These are phyloP conservation scores for Coprinopsis marcescibilis DNA, from an alignment of 768 basidiomycete genomes.

Conservation along the genomic window DNA sequence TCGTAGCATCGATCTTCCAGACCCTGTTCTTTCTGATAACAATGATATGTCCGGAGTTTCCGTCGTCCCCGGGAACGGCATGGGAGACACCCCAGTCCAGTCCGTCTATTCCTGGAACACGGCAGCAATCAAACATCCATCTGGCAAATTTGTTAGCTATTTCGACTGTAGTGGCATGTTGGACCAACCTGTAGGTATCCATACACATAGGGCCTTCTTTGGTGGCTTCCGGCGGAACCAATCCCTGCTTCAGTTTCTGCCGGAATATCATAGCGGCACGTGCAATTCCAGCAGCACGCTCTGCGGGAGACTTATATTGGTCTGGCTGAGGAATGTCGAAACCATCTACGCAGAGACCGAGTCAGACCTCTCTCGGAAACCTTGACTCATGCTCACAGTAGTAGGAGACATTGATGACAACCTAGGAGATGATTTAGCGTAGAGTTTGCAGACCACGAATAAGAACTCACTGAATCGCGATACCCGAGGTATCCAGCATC, in stretches of 20 bases:
- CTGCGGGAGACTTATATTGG: slow-evolving; percentile 52
- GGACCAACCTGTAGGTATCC: slow-evolving; percentile 75
- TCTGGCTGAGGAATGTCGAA: slow-evolving; percentile 57
- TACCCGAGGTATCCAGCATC: slow-evolving; percentile 77
- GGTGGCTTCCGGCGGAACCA: slow-evolving; percentile 56
- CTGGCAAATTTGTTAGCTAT: slow-evolving; percentile 27
- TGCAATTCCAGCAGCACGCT: slow-evolving; percentile 67
- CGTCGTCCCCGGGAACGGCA: slow-evolving; percentile 48
- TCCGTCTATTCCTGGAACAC: slow-evolving; percentile 68
- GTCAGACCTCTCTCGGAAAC: slow-evolving; percentile 8
- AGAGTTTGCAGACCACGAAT: background rate
- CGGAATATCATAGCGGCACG: slow-evolving; percentile 73
- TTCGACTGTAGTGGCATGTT: background rate
- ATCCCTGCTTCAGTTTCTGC: slow-evolving; percentile 58
- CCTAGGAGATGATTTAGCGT: slow-evolving; percentile 26
- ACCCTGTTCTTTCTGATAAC: slow-evolving; percentile 80
- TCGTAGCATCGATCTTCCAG: slow-evolving; percentile 70
- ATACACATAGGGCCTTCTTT: slow-evolving; percentile 75
- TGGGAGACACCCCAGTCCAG: slow-evolving; percentile 75
- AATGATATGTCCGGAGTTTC: slow-evolving; percentile 72
- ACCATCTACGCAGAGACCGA: slow-evolving; percentile 48
- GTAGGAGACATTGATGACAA: slow-evolving; percentile 91
- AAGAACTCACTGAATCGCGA: slow-evolving; percentile 64
- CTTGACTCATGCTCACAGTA: slow-evolving; percentile 53
- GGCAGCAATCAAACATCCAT: slow-evolving; percentile 92